Evolutionary conservation across 164 flowering plant genomes (phyloP), one percentile per base, ranked within the genome.

Genomic region (Macadamia tetraphylla): DNA sequence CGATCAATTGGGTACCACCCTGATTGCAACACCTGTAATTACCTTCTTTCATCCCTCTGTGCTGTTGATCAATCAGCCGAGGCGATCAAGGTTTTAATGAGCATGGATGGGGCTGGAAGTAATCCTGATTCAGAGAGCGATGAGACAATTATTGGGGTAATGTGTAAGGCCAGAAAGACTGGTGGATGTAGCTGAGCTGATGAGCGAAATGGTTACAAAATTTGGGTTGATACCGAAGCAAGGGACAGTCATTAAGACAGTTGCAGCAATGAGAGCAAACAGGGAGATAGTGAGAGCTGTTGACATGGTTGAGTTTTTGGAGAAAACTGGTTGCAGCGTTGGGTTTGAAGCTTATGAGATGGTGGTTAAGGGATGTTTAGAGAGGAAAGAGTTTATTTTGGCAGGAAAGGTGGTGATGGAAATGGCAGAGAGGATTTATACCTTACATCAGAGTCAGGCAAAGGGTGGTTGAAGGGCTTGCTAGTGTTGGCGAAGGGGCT

Each of bases 371-470:
- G 92, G 92, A 43, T 90, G 96, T 76, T 63, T 92, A 71, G 94
- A 72, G 77, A 75, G 90, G 74, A 90, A 53, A 30, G 84, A 85
- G 67, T 85, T 79, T 71, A 68, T 85, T 71, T 75, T 90, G 82
- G 96, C 87, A 0, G 90, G 83, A 17, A 86, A 88, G 76, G 78
- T 79, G 74, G 88, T 72, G 55, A 76, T 83, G 76, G 68, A 74
- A 63, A 92, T 92, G 98, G 79, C 84, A 92, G 80, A 68, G 73
- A 77, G 96, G 78, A 55, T 86, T 81, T 70, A 81, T 92, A 70
- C 96, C 98, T 0, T 80, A 79, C 67, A 83, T 92, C 10, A 69
- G 70, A 52, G 76, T 76, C 29, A 84, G 98, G 79, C 96, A 82
- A 48, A 81, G 79, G 76, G 81, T 90, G 35, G 76, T 92, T 60